These are phyloP conservation scores for Ustilago trichophora DNA, from an alignment of 1,284 basidiomycete genomes.

Conservation along the genomic window DNA sequence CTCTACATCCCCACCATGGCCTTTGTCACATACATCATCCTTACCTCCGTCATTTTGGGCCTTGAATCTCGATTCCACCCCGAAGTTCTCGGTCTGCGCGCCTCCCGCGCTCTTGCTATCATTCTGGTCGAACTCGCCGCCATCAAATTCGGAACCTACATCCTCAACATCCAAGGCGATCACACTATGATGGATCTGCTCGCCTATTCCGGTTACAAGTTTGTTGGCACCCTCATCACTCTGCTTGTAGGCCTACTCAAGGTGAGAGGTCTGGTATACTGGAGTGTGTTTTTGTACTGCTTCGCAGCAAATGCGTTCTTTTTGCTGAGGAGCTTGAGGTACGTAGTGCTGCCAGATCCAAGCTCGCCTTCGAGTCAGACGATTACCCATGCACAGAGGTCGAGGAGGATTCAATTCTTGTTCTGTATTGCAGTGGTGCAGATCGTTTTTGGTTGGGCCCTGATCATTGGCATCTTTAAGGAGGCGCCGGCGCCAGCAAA, in stretches of 20 bases:
- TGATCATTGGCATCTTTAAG: constrained; percentile 59
- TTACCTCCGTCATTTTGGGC: constrained; percentile 82
- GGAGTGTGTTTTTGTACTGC: constrained; percentile 80
- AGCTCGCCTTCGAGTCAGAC: constrained; percentile 70
- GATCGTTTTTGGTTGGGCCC: constrained; percentile 68
- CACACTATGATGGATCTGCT: constrained; percentile 72
- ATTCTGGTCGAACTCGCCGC: constrained; percentile 77
- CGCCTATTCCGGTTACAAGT: constrained; percentile 93
- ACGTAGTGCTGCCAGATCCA: constrained; percentile 82
- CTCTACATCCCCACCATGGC: constrained; percentile 97
- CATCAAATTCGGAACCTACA: constrained; percentile 89
- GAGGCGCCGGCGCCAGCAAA: constrained; percentile 1
- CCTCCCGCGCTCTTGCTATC: constrained; percentile 75
- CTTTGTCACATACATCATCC: constrained; percentile 91
- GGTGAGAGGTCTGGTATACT: constrained; percentile 73
- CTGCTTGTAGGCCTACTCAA: constrained; percentile 51
- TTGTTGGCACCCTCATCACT: constrained; percentile 72
- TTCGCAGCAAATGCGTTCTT: constrained; percentile 93
- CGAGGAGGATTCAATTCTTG: constrained; percentile 83
- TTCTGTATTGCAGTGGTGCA: constrained; percentile 79
- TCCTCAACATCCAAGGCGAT: constrained; percentile 82
- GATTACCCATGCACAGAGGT: constrained; percentile 80
- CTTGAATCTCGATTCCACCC: constrained; percentile 86
- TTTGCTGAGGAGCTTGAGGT: constrained; percentile 79
- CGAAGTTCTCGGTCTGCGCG: constrained; percentile 84